A percentile compares a stretch with the other conserved stretches of the same genome.
phyloP scores from a whole-genome alignment of 1,284 basidiomycete species.

The Pyrrhoderma lamaoense region DNA sequence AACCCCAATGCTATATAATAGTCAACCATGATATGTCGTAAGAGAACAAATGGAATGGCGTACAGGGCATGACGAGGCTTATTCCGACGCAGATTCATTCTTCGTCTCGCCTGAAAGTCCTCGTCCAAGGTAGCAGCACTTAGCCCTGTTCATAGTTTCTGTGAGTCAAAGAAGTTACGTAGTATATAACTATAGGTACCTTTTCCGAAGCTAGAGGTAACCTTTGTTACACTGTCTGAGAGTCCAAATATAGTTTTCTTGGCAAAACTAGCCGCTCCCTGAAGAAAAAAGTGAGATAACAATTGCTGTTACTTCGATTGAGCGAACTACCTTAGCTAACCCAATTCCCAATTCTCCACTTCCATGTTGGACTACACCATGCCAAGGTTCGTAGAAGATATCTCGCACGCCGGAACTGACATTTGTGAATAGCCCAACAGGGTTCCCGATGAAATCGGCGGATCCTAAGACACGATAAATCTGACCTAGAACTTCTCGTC shows the following conservation, averaged over 20 bases:
- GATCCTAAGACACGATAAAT: conserved; percentile 95
- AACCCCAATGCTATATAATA: conserved; percentile 72
- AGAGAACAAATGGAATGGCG: conserved; percentile 22
- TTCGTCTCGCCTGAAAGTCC: conserved; percentile 87
- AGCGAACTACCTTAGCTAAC: conserved; percentile 74
- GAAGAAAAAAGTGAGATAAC: conserved; percentile 9
- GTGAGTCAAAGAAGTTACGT: no score
- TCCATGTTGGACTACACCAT: conserved; percentile 95
- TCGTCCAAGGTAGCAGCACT: conserved; percentile 95
- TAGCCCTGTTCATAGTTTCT: conserved; percentile 61
- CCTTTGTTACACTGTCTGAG: conserved; percentile 93
- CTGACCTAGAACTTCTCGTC: conserved; percentile 90
- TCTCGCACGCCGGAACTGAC: conserved; percentile 98
- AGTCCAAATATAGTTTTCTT: conserved; percentile 99
- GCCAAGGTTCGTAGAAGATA: conserved; percentile 98
- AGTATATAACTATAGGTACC: conserved; percentile 42
- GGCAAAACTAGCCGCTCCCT: conserved; percentile 96
- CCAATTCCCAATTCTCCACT: conserved; percentile 94
- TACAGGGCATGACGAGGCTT: conserved; percentile 94
- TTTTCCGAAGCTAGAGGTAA: conserved; percentile 96
- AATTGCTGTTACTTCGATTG: conserved; percentile 5
- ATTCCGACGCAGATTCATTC: conserved; percentile 88
- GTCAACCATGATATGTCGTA: conserved; percentile 16
- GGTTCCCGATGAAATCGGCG: conserved; percentile 91
- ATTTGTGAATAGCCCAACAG: conserved; percentile 96